These are phyloP conservation scores for Aureobasidium sp. DNA, from an alignment of 2,329 filamentous ascomycete genomes.

Conservation along the genomic window DNA sequence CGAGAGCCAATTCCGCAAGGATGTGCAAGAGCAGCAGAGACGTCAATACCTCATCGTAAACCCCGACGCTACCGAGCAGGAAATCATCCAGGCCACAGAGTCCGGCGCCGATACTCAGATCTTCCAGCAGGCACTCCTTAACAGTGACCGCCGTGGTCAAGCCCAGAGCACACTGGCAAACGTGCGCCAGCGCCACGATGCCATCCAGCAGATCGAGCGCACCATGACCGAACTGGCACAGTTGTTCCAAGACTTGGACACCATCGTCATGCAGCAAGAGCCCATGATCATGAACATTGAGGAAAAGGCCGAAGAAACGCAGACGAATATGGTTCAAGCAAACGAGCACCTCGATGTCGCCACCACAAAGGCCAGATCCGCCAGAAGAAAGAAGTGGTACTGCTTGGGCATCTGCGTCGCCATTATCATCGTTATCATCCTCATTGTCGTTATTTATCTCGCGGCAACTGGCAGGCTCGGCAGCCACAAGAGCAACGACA, in stretches of 20 bases:
- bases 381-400: conserved; percentile 93
- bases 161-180: conserved; percentile 71
- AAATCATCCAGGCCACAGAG: conserved; percentile 71
- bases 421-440: conserved; percentile 31
- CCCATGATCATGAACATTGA: conserved; percentile 73
- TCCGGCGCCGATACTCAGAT: conserved; percentile 67
- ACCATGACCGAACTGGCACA: conserved; percentile 83
- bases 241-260: conserved; percentile 85
- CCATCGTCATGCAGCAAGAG: conserved; percentile 80
- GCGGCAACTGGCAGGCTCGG: conserved; percentile 20
- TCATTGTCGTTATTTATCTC: conserved; percentile 33
- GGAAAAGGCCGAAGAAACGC: conserved; percentile 76
- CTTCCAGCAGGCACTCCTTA: conserved; percentile 80
- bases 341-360: conserved; percentile 79
- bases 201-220: conserved; percentile 84
- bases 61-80: conserved; percentile 69
- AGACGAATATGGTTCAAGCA: conserved; percentile 75
- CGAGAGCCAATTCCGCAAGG: conserved; percentile 73
- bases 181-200: conserved; percentile 75
- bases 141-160: conserved; percentile 73
- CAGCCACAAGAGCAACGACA: neutral
- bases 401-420: conserved; percentile 65
- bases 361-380: conserved; percentile 70
- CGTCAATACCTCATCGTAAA: conserved; percentile 86
- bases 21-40: conserved; percentile 74